Evolutionary conservation across 164 flowering plant species (phyloP), one percentile per base, ranked within the genome.

Genomic region (Tetracentron sinense): DNA sequence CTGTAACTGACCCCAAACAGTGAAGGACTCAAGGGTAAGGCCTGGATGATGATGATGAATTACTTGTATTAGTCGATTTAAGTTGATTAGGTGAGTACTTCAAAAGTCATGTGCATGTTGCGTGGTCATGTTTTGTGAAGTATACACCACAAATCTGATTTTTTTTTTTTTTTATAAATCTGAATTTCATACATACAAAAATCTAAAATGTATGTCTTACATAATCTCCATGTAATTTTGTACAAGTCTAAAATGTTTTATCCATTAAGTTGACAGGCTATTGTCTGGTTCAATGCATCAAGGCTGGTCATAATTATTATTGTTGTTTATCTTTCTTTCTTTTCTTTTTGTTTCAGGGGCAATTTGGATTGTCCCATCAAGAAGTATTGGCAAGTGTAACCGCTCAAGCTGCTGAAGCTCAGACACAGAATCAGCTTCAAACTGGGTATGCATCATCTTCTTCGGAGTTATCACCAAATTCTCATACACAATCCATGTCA

Each of bases 391-490:
- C 62, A 30, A 70, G 62, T 65, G 74, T 67, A 54, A 69, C n/a
- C n/a, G n/a, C n/a, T n/a, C n/a, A n/a, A n/a, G n/a, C 66, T 63
- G 70, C 61, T 63, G 61, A 75, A 54, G 68, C 69, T 31, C 80
- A 66, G 70, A 62, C 50, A 12, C 64, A 70, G 42, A 73, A 60
- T 31, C 79, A 72, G 61, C 54, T 28, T 54, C 75, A 65, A 54
- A 38, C 69, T 56, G 59, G 54, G 19, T 74, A 62, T 62, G 70
- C 76, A 59, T 44, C 69, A 27, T 47, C 81, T 49, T 66, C n/a
- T n/a, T n/a, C 75, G n/a, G 79, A 76, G 27, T 54, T 69, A 20
- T 73, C 83, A 54, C 79, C 80, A 33, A 69, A 66, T 57, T 72
- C 82, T 62, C 72, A 68, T 50, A 72, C 76, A 48, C 75, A 80